A percentile compares a stretch with the other conserved stretches of the same genome.
Evolutionary conservation across 306 rosid species (phyloP).

Genomic region (Rosa persica): DNA sequence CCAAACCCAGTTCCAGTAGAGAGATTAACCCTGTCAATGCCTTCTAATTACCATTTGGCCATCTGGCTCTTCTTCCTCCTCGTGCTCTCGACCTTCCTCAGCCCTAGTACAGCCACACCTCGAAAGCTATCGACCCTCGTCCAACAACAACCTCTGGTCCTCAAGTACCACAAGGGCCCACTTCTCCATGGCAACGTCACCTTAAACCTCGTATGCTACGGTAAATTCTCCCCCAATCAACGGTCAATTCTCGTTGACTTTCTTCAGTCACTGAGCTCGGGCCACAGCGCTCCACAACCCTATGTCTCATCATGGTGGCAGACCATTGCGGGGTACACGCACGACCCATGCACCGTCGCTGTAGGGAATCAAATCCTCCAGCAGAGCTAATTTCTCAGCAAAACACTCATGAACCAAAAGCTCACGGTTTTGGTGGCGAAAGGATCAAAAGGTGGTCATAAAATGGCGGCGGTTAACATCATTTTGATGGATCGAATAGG

Average conservation of each 20-base stretch:
- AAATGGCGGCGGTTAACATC: slow-evolving; percentile 7
- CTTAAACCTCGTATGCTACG: slow-evolving; percentile 32
- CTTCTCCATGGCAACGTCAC: slow-evolving; percentile 31
- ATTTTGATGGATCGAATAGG: slow-evolving; percentile 14
- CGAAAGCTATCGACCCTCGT: slow-evolving; percentile 29
- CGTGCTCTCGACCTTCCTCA: not conserved
- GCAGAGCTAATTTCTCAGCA: slow-evolving; percentile 19
- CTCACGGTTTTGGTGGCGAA: slow-evolving; percentile 10
- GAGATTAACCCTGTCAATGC: slow-evolving; percentile 4
- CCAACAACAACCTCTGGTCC: slow-evolving; percentile 9
- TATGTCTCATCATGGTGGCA: slow-evolving; percentile 36
- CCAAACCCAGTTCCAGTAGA: not conserved
- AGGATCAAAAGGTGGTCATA: not conserved
- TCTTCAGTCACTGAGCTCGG: slow-evolving; percentile 22
- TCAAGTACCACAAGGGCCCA: slow-evolving; percentile 37
- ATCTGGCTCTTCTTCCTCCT: slow-evolving; percentile 12
- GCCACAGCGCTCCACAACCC: not conserved
- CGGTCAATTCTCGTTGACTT: slow-evolving; percentile 32
- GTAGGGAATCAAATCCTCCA: slow-evolving; percentile 30
- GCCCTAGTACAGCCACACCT: slow-evolving; percentile 9
- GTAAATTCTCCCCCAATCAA: slow-evolving; percentile 27
- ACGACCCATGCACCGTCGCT: slow-evolving; percentile 11
- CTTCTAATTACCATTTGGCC: slow-evolving; percentile 10
- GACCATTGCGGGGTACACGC: slow-evolving; percentile 21
- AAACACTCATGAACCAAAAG: not conserved